phyloP scores from a whole-genome alignment of 176 grass and related monocot species.

The Carex myosuroides region DNA sequence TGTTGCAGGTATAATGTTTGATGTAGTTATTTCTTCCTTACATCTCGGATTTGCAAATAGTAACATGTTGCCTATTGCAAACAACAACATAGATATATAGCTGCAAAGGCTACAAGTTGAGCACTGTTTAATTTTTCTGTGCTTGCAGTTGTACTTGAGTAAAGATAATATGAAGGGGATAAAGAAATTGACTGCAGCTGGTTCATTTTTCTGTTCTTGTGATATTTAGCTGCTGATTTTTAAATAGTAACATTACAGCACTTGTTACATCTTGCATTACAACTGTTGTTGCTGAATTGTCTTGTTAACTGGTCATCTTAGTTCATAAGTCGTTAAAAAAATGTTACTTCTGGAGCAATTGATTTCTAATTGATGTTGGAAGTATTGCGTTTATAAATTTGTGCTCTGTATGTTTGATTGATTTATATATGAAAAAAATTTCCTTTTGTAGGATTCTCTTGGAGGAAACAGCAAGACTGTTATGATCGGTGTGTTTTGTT shows the following conservation, averaged over 20 bases:
- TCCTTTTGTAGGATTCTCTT: constrained; percentile 41
- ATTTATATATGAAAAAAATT: not conserved
- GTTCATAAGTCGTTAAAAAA: not conserved
- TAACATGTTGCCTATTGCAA: not conserved
- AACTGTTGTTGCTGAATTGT: not conserved
- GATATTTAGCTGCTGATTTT: not conserved
- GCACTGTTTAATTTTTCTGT: no score
- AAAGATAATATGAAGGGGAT: not conserved
- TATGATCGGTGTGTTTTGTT: constrained; percentile 33
- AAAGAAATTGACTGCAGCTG: not conserved
- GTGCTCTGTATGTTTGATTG: not conserved
- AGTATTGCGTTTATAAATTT: not conserved
- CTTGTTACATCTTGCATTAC: not conserved
- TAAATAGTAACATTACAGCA: not conserved
- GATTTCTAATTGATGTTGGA: not conserved
- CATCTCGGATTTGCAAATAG: not conserved
- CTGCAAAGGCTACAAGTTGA: no score
- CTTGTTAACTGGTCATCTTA: not conserved
- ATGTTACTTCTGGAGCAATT: not conserved
- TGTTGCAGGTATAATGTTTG: constrained; percentile 27
- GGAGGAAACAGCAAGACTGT: constrained; percentile 53
- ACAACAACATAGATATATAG: no score
- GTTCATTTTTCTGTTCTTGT: constrained; percentile 1
- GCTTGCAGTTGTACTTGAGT: not conserved
- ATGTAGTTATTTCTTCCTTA: not conserved